Evolutionary conservation across 495 filamentous ascomycete genomes (phyloP).

Genomic region (Aspergillus coremiiformis): DNA sequence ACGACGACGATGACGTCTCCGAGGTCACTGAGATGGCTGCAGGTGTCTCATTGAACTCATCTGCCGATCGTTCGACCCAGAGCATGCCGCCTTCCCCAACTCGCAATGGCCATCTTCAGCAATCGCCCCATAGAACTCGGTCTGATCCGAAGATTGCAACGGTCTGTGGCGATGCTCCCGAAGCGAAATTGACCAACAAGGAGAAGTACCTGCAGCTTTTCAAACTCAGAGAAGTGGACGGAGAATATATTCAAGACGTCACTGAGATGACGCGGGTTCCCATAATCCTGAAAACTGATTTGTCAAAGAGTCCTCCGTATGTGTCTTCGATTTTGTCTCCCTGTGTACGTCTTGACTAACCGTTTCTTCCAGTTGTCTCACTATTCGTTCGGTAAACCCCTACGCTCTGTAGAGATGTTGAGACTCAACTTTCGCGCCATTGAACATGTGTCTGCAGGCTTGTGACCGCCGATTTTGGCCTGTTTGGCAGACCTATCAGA

Average conservation of each 20-base stretch:
- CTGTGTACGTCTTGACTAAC: slow-evolving; percentile 32
- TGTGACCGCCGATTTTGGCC: slow-evolving; percentile 12
- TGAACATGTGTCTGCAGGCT: slow-evolving; percentile 20
- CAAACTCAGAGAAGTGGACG: slow-evolving; percentile 81
- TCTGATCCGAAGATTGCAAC: slow-evolving; percentile 87
- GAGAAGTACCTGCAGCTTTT: slow-evolving; percentile 93
- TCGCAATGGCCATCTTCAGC: slow-evolving; percentile 61
- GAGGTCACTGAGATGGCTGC: slow-evolving; percentile 78
- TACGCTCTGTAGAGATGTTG: slow-evolving; percentile 65
- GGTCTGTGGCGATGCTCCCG: slow-evolving; percentile 57
- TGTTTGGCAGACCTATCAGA: slow-evolving; percentile 4
- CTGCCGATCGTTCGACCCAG: slow-evolving; percentile 78
- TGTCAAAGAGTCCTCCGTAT: slow-evolving; percentile 98
- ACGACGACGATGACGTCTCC: slow-evolving; percentile 87
- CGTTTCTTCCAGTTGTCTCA: slow-evolving; percentile 64
- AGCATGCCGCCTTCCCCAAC: slow-evolving; percentile 92
- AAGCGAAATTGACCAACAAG: slow-evolving; percentile 80
- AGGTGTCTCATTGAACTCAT: slow-evolving; percentile 66
- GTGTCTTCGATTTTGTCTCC: slow-evolving; percentile 31
- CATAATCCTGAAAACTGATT: slow-evolving; percentile 94
- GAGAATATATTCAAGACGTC: slow-evolving; percentile 96
- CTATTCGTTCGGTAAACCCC: slow-evolving; percentile 94
- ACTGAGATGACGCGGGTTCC: slow-evolving; percentile 95
- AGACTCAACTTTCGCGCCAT: slow-evolving; percentile 13
- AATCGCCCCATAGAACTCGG: slow-evolving; percentile 76